Evolutionary conservation across 805 yeast genomes (phyloP).

Genomic region (Starmerella geochares): DNA sequence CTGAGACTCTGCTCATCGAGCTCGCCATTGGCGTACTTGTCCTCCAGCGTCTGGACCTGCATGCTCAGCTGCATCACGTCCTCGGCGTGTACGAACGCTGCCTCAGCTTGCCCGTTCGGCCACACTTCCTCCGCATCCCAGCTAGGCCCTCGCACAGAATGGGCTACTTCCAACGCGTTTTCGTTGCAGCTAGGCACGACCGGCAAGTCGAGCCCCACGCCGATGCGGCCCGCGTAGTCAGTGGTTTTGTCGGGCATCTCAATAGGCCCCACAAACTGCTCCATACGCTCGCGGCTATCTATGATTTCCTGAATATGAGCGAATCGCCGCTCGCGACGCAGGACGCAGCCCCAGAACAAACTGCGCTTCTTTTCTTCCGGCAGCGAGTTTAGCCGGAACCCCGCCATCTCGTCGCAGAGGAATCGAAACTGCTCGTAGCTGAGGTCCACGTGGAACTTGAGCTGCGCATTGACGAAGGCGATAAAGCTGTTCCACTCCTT

Average conservation of each 20-base stretch:
- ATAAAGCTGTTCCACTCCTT: not conserved
- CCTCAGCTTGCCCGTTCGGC: too few relatives aligned
- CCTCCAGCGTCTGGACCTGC: not conserved
- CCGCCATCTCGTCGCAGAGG: constrained; percentile 28
- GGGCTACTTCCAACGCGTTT: too few relatives aligned
- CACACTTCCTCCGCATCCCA: too few relatives aligned
- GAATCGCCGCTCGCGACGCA: constrained; percentile 1
- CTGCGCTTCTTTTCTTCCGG: constrained; percentile 35
- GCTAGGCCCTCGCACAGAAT: too few relatives aligned
- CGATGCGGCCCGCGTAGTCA: not conserved
- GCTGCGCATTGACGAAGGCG: constrained; percentile 21
- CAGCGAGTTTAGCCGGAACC: constrained; percentile 26
- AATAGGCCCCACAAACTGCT: not conserved
- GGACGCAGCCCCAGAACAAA: constrained; percentile 32
- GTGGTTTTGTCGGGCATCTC: not conserved
- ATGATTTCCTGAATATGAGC: not conserved
- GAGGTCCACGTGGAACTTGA: constrained; percentile 26
- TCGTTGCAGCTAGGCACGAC: not conserved
- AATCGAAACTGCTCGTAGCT: constrained; percentile 37
- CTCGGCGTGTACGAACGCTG: not conserved
- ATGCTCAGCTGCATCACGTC: not conserved
- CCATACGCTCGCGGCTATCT: not conserved
- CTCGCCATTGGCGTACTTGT: not conserved
- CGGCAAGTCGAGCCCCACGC: not conserved
- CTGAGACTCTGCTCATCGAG: not conserved